A percentile compares a stretch with the other conserved stretches of the same genome.
Conservation (phyloP, 23 red algal species). For the Gracilaria gracilis region DNA sequence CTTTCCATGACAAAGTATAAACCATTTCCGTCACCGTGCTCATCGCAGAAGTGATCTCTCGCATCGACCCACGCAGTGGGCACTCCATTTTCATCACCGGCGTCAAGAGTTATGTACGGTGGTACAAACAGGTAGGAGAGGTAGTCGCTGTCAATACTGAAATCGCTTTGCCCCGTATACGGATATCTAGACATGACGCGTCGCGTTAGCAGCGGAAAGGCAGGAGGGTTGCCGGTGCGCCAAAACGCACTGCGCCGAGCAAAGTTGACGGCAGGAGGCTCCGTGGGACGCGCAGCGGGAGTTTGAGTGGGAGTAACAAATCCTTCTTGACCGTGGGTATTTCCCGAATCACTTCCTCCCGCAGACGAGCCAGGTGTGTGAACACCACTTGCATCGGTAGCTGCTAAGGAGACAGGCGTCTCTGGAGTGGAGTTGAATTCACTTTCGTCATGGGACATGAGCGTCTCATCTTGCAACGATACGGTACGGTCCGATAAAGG, state of each 20-base stretch:
- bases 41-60: slow-evolving; percentile 51
- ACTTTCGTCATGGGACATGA: not conserved
- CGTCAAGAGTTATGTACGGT: slow-evolving; percentile 44
- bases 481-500: not conserved
- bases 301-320: slow-evolving; percentile 45
- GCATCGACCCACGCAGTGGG: slow-evolving; percentile 48
- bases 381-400: slow-evolving; percentile 9
- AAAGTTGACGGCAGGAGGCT: slow-evolving; percentile 21
- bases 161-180: slow-evolving; percentile 18
- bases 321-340: slow-evolving; percentile 9
- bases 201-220: not conserved
- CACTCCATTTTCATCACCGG: slow-evolving; percentile 45
- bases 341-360: slow-evolving; percentile 7
- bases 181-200: slow-evolving; percentile 13
- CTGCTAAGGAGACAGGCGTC: not conserved
- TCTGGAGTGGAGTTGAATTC: not conserved
- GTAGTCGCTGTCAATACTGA: slow-evolving; percentile 20
- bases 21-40: slow-evolving; percentile 47
- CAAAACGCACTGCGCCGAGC: slow-evolving; percentile 7
- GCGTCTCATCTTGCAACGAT: not conserved
- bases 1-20: slow-evolving; percentile 73
- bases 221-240: not conserved
- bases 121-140: slow-evolving; percentile 51
- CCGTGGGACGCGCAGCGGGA: not conserved
- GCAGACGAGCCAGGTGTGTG: slow-evolving; percentile 33